These are phyloP conservation scores for Aspergillus bombycis DNA, from an alignment of 2,329 filamentous ascomycete genomes.

Conservation along the genomic window DNA sequence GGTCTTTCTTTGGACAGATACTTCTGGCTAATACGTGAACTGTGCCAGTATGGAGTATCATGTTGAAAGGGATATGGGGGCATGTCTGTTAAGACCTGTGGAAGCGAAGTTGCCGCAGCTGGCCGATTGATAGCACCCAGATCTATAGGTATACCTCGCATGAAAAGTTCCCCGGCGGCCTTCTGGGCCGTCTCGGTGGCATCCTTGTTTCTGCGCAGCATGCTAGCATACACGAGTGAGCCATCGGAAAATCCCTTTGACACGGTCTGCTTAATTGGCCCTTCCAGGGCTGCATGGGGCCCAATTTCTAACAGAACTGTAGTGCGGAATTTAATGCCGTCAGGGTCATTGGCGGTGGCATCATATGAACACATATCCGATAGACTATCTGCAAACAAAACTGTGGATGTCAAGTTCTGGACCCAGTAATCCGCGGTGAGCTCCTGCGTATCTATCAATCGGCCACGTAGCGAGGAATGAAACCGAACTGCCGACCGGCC, in stretches of 20 bases:
- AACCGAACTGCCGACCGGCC: slow-evolving; percentile 15
- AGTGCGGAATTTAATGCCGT: neutral
- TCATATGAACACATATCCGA: slow-evolving; percentile 3
- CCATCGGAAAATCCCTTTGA: neutral
- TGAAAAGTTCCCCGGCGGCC: neutral
- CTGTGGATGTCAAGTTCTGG: slow-evolving; percentile 30
- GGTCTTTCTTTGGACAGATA: neutral
- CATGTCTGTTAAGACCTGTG: neutral
- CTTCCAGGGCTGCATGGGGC: slow-evolving; percentile 25
- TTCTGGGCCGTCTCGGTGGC: neutral
- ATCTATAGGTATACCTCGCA: neutral
- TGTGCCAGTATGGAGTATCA: neutral
- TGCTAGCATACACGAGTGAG: neutral
- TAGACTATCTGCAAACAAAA: slow-evolving; percentile 29
- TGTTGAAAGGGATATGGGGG: neutral
- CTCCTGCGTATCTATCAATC: slow-evolving; percentile 1
- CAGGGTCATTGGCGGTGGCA: neutral
- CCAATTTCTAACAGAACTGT: slow-evolving; percentile 26
- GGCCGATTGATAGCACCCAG: neutral
- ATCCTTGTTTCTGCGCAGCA: slow-evolving; percentile 9
- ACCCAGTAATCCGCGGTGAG: slow-evolving; percentile 28
- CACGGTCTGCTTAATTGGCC: slow-evolving; percentile 10
- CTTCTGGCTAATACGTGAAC: neutral
- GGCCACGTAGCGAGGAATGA: slow-evolving; percentile 18
- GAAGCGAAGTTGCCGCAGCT: neutral